phyloP scores from a whole-genome alignment of 2,329 filamentous ascomycete genomes.

The Fusarium sulawesiense region DNA sequence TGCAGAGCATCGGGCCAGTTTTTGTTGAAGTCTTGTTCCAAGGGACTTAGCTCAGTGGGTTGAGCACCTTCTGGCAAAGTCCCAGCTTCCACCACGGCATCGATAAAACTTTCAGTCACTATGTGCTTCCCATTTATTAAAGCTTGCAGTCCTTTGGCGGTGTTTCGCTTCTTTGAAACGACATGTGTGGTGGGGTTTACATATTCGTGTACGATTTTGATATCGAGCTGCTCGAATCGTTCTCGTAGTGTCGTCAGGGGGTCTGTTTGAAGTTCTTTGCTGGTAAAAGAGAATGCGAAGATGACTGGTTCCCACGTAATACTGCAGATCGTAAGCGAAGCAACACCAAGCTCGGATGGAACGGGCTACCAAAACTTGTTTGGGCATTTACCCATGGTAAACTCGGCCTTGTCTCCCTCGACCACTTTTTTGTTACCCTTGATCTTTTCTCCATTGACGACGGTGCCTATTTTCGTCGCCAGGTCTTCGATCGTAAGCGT shows the following conservation, averaged over 20 bases:
- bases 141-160: slow-evolving; percentile 85
- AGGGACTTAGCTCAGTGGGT: slow-evolving; percentile 60
- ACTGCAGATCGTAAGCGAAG: slow-evolving; percentile 55
- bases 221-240: slow-evolving; percentile 83
- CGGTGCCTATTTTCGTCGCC: slow-evolving; percentile 85
- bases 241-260: slow-evolving; percentile 71
- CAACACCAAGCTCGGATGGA: not conserved
- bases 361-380: slow-evolving; percentile 66
- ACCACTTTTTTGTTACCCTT: slow-evolving; percentile 70
- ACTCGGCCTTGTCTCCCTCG: slow-evolving; percentile 62
- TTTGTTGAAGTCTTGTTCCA: slow-evolving; percentile 83
- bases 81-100: slow-evolving; percentile 74
- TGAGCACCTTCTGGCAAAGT: slow-evolving; percentile 60
- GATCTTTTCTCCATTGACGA: slow-evolving; percentile 78
- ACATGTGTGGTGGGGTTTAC: slow-evolving; percentile 83
- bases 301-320: slow-evolving; percentile 83
- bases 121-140: slow-evolving; percentile 84
- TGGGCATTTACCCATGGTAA: slow-evolving; percentile 78
- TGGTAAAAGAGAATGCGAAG: slow-evolving; percentile 83
- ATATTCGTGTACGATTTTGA: slow-evolving; percentile 85
- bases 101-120: slow-evolving; percentile 78
- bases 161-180: slow-evolving; percentile 89
- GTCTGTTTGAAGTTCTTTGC: slow-evolving; percentile 75
- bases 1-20: slow-evolving; percentile 81
- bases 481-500: slow-evolving; percentile 80